Evolutionary conservation across 495 filamentous ascomycete genomes (phyloP).

Genomic region (Lichina pygmaea): DNA sequence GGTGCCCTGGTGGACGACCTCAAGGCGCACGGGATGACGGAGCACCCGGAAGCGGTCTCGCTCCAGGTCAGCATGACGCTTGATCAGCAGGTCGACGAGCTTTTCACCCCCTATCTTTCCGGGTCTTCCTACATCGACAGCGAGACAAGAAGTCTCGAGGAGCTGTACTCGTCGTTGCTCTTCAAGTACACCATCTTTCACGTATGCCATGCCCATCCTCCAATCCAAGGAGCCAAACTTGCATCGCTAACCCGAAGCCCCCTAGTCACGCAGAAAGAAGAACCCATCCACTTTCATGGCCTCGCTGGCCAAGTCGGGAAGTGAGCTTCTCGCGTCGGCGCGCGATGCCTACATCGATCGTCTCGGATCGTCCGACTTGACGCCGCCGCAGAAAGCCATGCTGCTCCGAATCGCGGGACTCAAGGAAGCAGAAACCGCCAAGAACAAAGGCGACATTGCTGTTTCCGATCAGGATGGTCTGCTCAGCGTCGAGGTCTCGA

Average conservation of each 20-base stretch:
- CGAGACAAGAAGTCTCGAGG: slow-evolving; percentile 70
- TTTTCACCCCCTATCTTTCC: slow-evolving; percentile 87
- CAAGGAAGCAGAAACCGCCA: slow-evolving; percentile 20
- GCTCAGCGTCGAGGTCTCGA: slow-evolving; percentile 58
- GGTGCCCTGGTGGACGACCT: slow-evolving; percentile 68
- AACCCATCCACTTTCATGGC: slow-evolving; percentile 69
- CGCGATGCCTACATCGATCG: slow-evolving; percentile 64
- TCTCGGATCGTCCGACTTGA: slow-evolving; percentile 63
- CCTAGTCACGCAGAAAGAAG: slow-evolving; percentile 45
- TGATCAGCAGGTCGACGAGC: slow-evolving; percentile 87
- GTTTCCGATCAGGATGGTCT: slow-evolving; percentile 70
- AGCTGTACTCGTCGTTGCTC: slow-evolving; percentile 71
- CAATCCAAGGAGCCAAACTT: background rate
- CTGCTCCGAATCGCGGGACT: slow-evolving; percentile 63
- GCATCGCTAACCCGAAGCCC: background rate
- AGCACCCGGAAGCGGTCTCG: slow-evolving; percentile 76
- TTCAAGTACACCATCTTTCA: slow-evolving; percentile 94
- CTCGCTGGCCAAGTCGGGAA: slow-evolving; percentile 61
- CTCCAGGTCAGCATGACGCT: slow-evolving; percentile 61
- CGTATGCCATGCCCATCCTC: slow-evolving; percentile 5
- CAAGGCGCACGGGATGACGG: slow-evolving; percentile 81
- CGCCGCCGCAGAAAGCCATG: slow-evolving; percentile 58
- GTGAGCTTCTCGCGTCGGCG: slow-evolving; percentile 53
- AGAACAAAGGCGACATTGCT: slow-evolving; percentile 42
- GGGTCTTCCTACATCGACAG: slow-evolving; percentile 89